Conservation (phyloP, 345 rosid genomes). For the Gossypium raimondii region DNA sequence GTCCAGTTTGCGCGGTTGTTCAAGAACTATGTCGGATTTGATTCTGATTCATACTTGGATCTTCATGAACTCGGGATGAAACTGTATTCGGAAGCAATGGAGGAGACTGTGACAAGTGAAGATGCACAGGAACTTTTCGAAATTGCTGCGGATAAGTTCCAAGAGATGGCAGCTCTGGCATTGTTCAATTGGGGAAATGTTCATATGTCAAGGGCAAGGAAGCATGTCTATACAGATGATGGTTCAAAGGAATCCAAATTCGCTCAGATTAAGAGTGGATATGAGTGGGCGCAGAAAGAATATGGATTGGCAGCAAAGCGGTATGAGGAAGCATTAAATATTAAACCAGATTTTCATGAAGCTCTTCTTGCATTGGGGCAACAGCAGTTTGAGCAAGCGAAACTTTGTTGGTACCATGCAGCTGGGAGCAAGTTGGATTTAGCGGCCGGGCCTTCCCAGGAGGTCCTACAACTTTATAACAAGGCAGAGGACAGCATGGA, state of each 20-base stretch:
- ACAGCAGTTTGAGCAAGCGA: conserved; percentile 93
- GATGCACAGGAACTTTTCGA: conserved; percentile 86
- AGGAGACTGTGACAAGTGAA: conserved; percentile 76
- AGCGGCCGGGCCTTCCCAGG: conserved; percentile 64
- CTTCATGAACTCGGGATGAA: conserved; percentile 96
- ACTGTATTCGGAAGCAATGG: conserved; percentile 92
- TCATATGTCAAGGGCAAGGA: conserved; percentile 87
- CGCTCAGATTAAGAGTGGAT: conserved; percentile 47
- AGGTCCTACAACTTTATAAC: conserved; percentile 82
- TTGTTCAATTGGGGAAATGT: conserved; percentile 96
- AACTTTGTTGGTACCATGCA: conserved; percentile 89
- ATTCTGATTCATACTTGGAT: conserved; percentile 87
- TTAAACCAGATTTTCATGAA: conserved; percentile 88
- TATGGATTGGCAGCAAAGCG: conserved; percentile 63
- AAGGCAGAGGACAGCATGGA: conserved; percentile 98
- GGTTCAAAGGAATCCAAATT: conserved; percentile 55
- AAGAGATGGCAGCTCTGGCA: conserved; percentile 96
- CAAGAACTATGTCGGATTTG: conserved; percentile 91
- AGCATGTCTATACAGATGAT: conserved; percentile 66
- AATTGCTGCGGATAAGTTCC: conserved; percentile 87
- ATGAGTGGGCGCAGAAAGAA: conserved; percentile 73
- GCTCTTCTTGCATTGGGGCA: conserved; percentile 92
- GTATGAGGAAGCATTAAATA: conserved; percentile 73
- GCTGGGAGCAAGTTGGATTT: conserved; percentile 58
- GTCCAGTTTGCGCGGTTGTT: conserved; percentile 84